Evolutionary conservation across 805 yeast species (phyloP).

Genomic region (Saccharomycopsis sp.): DNA sequence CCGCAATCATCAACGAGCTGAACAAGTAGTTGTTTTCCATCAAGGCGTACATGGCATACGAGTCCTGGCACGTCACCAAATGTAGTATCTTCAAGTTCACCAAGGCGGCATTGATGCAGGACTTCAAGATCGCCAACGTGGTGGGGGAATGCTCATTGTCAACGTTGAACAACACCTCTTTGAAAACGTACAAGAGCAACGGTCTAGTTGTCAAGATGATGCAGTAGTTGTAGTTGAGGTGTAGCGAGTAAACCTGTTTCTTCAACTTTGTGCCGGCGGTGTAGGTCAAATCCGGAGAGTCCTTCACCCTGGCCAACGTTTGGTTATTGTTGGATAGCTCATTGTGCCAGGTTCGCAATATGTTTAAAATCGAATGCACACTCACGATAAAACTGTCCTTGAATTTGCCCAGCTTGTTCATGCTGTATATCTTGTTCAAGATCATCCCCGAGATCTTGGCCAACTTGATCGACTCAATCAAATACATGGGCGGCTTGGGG

Average conservation of each 20-base stretch:
- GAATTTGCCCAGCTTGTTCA: not conserved
- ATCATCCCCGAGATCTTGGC: conserved; percentile 13
- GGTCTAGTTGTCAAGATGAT: conserved; percentile 17
- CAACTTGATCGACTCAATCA: conserved; percentile 10
- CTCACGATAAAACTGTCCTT: conserved; percentile 14
- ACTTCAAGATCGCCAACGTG: conserved; percentile 12
- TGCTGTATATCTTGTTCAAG: conserved; percentile 12
- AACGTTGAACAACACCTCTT: conserved; percentile 1
- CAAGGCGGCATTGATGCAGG: conserved; percentile 16
- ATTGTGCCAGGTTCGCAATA: conserved; percentile 10
- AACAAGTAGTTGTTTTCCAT: conserved; percentile 14
- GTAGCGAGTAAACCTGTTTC: conserved; percentile 11
- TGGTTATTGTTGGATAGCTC: not conserved
- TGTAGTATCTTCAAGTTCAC: conserved; percentile 9
- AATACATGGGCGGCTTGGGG: conserved; percentile 5
- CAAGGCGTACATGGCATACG: conserved; percentile 3
- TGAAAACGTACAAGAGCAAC: conserved; percentile 13
- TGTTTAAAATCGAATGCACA: conserved; percentile 13
- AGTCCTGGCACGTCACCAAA: conserved; percentile 1
- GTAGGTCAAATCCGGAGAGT: conserved; percentile 4
- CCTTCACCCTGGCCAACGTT: not conserved
- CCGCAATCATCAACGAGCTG: conserved; percentile 3
- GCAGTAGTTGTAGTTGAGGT: conserved; percentile 16
- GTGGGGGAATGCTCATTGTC: conserved; percentile 9
- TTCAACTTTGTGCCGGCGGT: conserved; percentile 1